phyloP scores from a whole-genome alignment of 129 eudicot species.

The Helianthus annuus region DNA sequence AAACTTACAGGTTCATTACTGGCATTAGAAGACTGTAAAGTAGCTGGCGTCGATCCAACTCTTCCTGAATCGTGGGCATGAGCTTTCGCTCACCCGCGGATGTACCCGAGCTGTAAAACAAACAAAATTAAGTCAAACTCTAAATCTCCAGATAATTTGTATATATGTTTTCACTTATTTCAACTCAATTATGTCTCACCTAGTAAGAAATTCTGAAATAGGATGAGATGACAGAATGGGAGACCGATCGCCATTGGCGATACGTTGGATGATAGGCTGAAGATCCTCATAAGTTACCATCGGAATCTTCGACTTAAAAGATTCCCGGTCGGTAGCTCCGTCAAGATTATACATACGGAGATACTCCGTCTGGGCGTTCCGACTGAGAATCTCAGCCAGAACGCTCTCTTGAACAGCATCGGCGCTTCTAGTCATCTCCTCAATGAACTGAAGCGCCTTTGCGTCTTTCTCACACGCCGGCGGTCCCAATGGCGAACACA shows the following conservation, averaged over 20 bases:
- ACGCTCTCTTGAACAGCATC: conserved; percentile 72
- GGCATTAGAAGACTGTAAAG: conserved; percentile 98
- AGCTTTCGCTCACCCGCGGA: conserved; percentile 95
- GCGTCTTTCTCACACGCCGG: conserved; percentile 90
- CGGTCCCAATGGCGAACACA: conserved; percentile 76
- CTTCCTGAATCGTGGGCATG: conserved; percentile 92
- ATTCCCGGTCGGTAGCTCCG: conserved; percentile 64
- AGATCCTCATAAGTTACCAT: conserved; percentile 88
- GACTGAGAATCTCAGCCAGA: conserved; percentile 62
- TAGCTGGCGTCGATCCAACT: conserved; percentile 87
- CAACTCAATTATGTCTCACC: conserved; percentile 33
- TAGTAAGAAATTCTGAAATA: conserved; percentile 89
- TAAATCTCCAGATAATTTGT: background rate
- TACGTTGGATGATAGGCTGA: conserved; percentile 79
- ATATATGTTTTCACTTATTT: too few species aligned
- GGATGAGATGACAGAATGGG: conserved; percentile 78
- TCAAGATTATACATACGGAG: conserved; percentile 50
- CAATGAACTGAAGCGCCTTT: conserved; percentile 78
- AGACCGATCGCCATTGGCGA: conserved; percentile 85
- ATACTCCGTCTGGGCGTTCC: conserved; percentile 78
- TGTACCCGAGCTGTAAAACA: conserved; percentile 75
- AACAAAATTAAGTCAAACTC: background rate
- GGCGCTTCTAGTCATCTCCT: conserved; percentile 81
- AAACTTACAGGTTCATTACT: conserved; percentile 93
- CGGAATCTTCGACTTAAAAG: conserved; percentile 69